Evolutionary conservation across 2,329 filamentous ascomycete genomes (phyloP).

Genomic region (Phialophora macrospora): DNA sequence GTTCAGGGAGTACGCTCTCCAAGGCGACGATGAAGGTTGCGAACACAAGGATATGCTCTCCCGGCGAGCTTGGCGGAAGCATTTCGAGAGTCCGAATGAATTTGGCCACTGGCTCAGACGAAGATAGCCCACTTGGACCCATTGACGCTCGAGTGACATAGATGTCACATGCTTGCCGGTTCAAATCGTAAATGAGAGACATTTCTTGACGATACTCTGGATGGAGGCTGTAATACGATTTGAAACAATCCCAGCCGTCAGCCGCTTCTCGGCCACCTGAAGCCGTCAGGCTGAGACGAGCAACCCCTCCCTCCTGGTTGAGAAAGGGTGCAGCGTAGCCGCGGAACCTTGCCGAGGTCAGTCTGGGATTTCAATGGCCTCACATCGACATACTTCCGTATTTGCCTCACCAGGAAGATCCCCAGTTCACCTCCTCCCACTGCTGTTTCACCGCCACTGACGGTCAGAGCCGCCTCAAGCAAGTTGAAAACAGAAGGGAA

Average conservation of each 20-base stretch:
- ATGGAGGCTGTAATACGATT: constrained; percentile 1
- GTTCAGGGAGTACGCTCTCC: background rate
- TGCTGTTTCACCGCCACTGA: background rate
- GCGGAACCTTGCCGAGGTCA: background rate
- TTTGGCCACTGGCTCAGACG: background rate
- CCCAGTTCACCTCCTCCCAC: background rate
- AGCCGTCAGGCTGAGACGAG: background rate
- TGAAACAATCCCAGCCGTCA: constrained; percentile 3
- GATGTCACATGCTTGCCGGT: constrained; percentile 1
- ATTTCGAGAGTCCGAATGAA: background rate
- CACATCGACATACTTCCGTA: background rate
- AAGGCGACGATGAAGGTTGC: background rate
- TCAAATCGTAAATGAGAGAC: constrained; percentile 2
- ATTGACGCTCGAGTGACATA: constrained; percentile 2
- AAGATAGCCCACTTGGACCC: background rate
- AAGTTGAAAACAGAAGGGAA: constrained; percentile 1
- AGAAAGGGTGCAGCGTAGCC: constrained; percentile 8
- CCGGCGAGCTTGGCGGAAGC: background rate
- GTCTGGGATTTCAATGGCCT: background rate
- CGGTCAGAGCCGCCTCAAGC: background rate
- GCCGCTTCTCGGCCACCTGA: background rate
- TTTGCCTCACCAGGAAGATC: background rate
- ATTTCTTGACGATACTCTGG: background rate
- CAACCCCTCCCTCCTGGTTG: background rate
- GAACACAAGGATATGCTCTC: constrained; percentile 7